Evolutionary conservation across 2,329 filamentous ascomycete genomes (phyloP).

Genomic region (Cordyceps militaris): DNA sequence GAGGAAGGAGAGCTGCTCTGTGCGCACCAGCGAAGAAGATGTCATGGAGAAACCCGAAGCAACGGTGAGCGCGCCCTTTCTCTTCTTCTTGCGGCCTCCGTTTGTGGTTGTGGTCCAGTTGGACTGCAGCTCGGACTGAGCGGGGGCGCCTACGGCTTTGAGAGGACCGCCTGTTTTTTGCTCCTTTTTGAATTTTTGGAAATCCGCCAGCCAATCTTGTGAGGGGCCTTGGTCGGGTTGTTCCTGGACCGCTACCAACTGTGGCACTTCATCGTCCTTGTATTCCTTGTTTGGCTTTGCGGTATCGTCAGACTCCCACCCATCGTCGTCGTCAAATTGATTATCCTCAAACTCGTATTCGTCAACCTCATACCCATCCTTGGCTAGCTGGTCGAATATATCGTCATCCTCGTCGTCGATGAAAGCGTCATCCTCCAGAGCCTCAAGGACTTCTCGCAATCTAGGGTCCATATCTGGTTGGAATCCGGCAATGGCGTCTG

Average conservation of each 20-base stretch:
- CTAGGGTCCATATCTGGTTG: constrained; percentile 97
- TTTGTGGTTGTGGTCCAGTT: constrained; percentile 69
- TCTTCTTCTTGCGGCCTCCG: constrained; percentile 82
- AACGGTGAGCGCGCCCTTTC: constrained; percentile 86
- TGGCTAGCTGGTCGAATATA: constrained; percentile 67
- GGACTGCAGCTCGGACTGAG: constrained; percentile 59
- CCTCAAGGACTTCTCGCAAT: constrained; percentile 83
- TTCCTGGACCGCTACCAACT: constrained; percentile 40
- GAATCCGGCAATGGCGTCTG: constrained; percentile 86
- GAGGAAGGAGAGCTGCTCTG: constrained; percentile 75
- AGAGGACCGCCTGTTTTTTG: constrained; percentile 40
- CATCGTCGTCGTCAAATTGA: constrained; percentile 61
- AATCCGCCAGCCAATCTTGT: constrained; percentile 85
- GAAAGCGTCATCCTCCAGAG: constrained; percentile 90
- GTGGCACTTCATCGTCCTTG: constrained; percentile 39
- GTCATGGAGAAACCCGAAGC: constrained; percentile 88
- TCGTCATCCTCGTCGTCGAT: constrained; percentile 83
- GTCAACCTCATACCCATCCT: constrained; percentile 67
- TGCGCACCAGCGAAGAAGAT: constrained; percentile 77
- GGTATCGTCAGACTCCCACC: constrained; percentile 93
- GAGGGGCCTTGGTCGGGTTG: constrained; percentile 55
- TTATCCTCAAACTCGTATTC: constrained; percentile 70
- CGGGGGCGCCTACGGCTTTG: constrained; percentile 33
- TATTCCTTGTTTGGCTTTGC: constrained; percentile 64
- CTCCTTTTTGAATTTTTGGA: constrained; percentile 89